phyloP scores from a whole-genome alignment of 768 basidiomycete genomes.

The Brasilioporus rufonigricans region DNA sequence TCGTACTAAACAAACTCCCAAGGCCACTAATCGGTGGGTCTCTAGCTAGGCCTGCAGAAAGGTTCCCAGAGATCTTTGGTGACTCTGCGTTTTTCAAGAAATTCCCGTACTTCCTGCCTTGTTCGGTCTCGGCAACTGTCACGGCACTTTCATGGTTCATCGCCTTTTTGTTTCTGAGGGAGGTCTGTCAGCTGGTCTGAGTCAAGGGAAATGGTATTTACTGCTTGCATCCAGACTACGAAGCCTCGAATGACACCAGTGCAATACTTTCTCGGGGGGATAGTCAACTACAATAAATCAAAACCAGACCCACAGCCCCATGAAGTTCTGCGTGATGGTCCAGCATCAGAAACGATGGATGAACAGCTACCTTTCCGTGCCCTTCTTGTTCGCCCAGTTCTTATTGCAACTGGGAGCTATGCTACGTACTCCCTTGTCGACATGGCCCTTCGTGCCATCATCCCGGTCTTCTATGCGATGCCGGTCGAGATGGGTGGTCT shows the following conservation, averaged over 20 bases:
- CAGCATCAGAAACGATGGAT: not conserved
- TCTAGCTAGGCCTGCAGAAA: constrained; percentile 61
- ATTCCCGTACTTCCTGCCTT: constrained; percentile 75
- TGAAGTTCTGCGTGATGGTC: not conserved
- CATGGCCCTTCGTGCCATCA: constrained; percentile 53
- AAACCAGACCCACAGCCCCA: not conserved
- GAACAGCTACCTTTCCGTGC: constrained; percentile 44
- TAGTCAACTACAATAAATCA: not conserved
- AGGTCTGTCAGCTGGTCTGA: constrained; percentile 33
- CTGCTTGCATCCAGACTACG: constrained; percentile 9
- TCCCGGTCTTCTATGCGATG: constrained; percentile 33
- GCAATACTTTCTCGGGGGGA: constrained; percentile 19
- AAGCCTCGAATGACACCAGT: constrained; percentile 10
- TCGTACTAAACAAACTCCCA: constrained; percentile 24
- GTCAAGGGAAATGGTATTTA: not conserved
- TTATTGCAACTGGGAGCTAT: constrained; percentile 61
- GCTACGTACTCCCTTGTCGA: constrained; percentile 59
- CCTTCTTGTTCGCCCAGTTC: constrained; percentile 49
- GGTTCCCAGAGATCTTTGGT: constrained; percentile 62
- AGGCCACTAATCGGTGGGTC: constrained; percentile 69
- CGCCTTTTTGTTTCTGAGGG: constrained; percentile 51
- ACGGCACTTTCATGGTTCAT: constrained; percentile 50
- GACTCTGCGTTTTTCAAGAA: constrained; percentile 51
- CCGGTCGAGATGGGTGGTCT: constrained; percentile 32
- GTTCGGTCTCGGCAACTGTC: constrained; percentile 59